Evolutionary conservation across 257 asterid genomes (phyloP).

Genomic region (Ballota nigra): DNA sequence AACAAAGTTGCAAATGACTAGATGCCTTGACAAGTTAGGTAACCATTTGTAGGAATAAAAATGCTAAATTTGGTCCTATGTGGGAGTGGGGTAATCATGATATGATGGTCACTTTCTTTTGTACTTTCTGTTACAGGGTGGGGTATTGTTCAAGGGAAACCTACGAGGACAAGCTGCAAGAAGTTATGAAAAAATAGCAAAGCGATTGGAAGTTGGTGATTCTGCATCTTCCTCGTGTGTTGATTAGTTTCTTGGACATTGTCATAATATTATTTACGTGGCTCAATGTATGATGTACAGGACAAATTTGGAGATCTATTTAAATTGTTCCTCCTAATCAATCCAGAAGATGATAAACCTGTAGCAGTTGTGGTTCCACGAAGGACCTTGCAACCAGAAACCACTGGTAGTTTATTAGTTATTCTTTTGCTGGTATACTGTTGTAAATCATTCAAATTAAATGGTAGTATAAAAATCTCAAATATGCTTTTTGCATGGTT

Average conservation of each 20-base stretch:
- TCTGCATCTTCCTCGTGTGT: conserved; percentile 20
- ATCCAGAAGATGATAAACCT: conserved; percentile 97
- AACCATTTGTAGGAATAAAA: neutral
- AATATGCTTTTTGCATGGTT: conserved; percentile 16
- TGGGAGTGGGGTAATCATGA: neutral
- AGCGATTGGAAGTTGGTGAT: conserved; percentile 73
- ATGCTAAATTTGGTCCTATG: neutral
- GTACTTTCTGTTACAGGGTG: conserved; percentile 56
- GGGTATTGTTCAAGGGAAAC: conserved; percentile 89
- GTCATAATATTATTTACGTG: conserved; percentile 25
- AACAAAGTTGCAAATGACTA: neutral
- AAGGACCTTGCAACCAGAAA: conserved; percentile 80
- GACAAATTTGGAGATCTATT: conserved; percentile 81
- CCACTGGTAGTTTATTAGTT: conserved; percentile 51
- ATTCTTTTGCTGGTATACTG: conserved; percentile 6
- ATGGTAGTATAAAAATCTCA: neutral
- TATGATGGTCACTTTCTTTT: neutral
- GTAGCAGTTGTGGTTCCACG: conserved; percentile 95
- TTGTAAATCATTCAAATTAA: neutral
- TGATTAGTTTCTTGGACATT: conserved; percentile 11
- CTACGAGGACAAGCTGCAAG: conserved; percentile 83
- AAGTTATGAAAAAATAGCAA: conserved; percentile 76
- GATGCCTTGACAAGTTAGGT: neutral
- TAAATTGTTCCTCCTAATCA: conserved; percentile 76
- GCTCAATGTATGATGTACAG: conserved; percentile 45